Percentiles rank a stretch among this genome's conserved stretches.
phyloP scores from a whole-genome alignment of 163 green algal species.

The Volvox carteri region DNA sequence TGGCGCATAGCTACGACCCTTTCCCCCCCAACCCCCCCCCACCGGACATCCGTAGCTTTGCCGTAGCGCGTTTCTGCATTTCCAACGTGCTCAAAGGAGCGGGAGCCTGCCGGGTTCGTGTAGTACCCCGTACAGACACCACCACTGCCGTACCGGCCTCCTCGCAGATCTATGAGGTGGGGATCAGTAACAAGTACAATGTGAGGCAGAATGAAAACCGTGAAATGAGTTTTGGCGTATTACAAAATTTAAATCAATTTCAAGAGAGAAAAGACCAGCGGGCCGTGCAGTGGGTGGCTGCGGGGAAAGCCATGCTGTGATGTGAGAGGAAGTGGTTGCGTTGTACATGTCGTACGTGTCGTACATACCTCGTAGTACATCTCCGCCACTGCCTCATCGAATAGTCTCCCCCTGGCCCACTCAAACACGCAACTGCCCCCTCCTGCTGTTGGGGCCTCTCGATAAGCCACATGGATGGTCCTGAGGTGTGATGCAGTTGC shows the following conservation, averaged over 20 bases:
- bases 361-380: constrained; percentile 88
- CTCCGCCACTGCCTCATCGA: constrained; percentile 85
- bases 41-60: constrained; percentile 82
- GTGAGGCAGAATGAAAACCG: no score
- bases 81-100: constrained; percentile 95
- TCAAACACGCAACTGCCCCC: constrained; percentile 72
- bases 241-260: no score
- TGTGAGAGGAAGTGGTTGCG: no score
- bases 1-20: no score
- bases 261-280: no score
- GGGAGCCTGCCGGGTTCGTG: constrained; percentile 81
- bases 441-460: background rate
- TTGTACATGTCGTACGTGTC: no score
- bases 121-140: constrained; percentile 77
- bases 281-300: no score
- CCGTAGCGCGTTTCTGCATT: constrained; percentile 93
- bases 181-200: no score
- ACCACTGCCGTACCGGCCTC: constrained; percentile 47
- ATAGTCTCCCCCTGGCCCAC: constrained; percentile 89
- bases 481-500: no score
- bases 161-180: constrained; percentile 51
- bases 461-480: constrained; percentile 41
- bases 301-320: no score
- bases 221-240: no score
- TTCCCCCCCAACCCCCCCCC: no score